These are phyloP conservation scores for Coprinopsis sp. DNA, from an alignment of 768 basidiomycete species.

Conservation along the genomic window DNA sequence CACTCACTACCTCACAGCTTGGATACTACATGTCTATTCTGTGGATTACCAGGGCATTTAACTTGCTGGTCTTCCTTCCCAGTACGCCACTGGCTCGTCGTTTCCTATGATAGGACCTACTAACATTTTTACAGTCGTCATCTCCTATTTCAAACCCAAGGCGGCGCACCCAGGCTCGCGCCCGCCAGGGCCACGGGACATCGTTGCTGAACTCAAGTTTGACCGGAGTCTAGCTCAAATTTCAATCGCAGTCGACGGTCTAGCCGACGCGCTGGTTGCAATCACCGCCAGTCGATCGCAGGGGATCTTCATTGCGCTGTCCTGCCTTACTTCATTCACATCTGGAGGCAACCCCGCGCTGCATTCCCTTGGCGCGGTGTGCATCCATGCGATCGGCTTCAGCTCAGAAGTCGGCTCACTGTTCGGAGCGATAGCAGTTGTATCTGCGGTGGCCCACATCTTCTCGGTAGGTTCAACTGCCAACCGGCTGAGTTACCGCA, in stretches of 20 bases:
- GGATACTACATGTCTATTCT: constrained; percentile 73
- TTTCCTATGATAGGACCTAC: neutral
- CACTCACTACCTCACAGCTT: constrained; percentile 32
- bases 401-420: constrained; percentile 52
- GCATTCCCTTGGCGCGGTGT: constrained; percentile 69
- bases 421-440: constrained; percentile 67
- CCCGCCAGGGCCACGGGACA: constrained; percentile 34
- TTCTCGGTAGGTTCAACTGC: constrained; percentile 39
- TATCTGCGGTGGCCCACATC: constrained; percentile 62
- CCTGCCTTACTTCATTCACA: constrained; percentile 60
- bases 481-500: neutral
- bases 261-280: constrained; percentile 60
- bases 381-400: constrained; percentile 49
- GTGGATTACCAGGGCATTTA: constrained; percentile 58
- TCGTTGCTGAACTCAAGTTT: constrained; percentile 60
- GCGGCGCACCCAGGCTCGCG: constrained; percentile 20
- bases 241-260: constrained; percentile 64
- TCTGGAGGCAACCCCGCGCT: constrained; percentile 64
- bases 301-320: constrained; percentile 51
- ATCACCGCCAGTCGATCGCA: constrained; percentile 48
- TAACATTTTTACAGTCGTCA: constrained; percentile 41
- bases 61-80: constrained; percentile 65
- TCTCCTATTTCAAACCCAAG: constrained; percentile 58
- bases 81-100: constrained; percentile 35
- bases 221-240: constrained; percentile 61